Conservation (phyloP, 2,329 filamentous ascomycete species). For the Aureobasidium musti region DNA sequence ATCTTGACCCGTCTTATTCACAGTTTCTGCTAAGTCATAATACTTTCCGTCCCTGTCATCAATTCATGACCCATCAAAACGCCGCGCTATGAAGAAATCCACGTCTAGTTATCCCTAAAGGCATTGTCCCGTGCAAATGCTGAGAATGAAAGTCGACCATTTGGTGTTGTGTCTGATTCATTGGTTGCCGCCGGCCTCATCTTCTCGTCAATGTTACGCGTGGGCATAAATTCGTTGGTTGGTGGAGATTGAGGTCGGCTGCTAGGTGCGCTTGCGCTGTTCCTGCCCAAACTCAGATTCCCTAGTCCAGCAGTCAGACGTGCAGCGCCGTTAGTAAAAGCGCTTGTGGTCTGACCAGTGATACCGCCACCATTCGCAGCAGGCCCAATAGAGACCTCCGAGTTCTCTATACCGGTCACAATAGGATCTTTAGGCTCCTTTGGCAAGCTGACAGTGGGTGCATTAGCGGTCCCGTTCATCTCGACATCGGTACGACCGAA, state of each 20-base stretch:
- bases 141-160: slow-evolving; percentile 18
- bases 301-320: slow-evolving; percentile 25
- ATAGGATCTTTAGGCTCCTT: slow-evolving; percentile 30
- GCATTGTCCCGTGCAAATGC: slow-evolving; percentile 30
- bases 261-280: slow-evolving; percentile 7
- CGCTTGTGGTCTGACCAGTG: background rate
- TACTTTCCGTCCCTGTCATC: slow-evolving; percentile 13
- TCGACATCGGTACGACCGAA: slow-evolving; percentile 87
- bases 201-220: slow-evolving; percentile 5
- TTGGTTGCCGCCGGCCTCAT: background rate
- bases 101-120: slow-evolving; percentile 23
- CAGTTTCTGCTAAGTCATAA: background rate
- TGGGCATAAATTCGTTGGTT: background rate
- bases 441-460: slow-evolving; percentile 31
- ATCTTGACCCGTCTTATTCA: slow-evolving; percentile 5
- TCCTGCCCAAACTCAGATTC: slow-evolving; percentile 16
- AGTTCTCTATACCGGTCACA: slow-evolving; percentile 31
- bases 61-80: slow-evolving; percentile 24
- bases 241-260: slow-evolving; percentile 3
- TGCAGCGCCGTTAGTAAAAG: slow-evolving; percentile 12
- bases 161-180: background rate
- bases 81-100: slow-evolving; percentile 26
- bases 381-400: slow-evolving; percentile 30
- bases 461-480: slow-evolving; percentile 68
- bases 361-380: slow-evolving; percentile 27